Evolutionary conservation across 1,139 yeast genomes (phyloP).

Genomic region (Nakaseomyces kungkrabaensis): DNA sequence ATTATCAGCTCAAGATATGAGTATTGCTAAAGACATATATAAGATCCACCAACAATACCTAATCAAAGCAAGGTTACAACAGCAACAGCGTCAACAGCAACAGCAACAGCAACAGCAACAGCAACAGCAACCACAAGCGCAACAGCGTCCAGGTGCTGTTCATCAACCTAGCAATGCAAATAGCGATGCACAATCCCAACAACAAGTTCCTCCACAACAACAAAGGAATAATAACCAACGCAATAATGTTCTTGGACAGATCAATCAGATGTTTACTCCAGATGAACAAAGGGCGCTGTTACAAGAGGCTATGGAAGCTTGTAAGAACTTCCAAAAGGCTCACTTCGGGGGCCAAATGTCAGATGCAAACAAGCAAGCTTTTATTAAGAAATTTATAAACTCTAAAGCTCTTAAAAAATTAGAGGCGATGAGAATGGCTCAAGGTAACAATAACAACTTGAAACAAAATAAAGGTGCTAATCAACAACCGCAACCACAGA

Average conservation of each 20-base stretch:
- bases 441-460: slow-evolving; percentile 10
- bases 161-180: background rate
- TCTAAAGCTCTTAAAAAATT: slow-evolving; percentile 34
- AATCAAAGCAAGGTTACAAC: slow-evolving; percentile 26
- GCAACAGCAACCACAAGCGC: slow-evolving; percentile 12
- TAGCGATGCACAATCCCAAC: background rate
- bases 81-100: slow-evolving; percentile 11
- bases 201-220: slow-evolving; percentile 9
- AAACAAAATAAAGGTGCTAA: slow-evolving; percentile 4
- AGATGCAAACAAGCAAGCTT: slow-evolving; percentile 22
- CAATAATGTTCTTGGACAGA: slow-evolving; percentile 30
- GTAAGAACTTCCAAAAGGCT: slow-evolving; percentile 23
- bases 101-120: slow-evolving; percentile 16
- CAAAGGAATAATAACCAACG: slow-evolving; percentile 21
- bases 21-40: slow-evolving; percentile 32
- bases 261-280: slow-evolving; percentile 29
- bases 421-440: slow-evolving; percentile 25
- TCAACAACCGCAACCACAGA: slow-evolving; percentile 6
- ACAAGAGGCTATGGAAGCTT: slow-evolving; percentile 27
- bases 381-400: slow-evolving; percentile 31
- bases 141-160: slow-evolving; percentile 7
- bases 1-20: slow-evolving; percentile 31
- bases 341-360: slow-evolving; percentile 23
- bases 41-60: slow-evolving; percentile 31
- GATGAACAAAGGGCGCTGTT: slow-evolving; percentile 29